Evolutionary conservation across 176 grass and related monocot genomes (phyloP), one percentile per base, ranked within the genome.

Genomic region (Musa itinerans): DNA sequence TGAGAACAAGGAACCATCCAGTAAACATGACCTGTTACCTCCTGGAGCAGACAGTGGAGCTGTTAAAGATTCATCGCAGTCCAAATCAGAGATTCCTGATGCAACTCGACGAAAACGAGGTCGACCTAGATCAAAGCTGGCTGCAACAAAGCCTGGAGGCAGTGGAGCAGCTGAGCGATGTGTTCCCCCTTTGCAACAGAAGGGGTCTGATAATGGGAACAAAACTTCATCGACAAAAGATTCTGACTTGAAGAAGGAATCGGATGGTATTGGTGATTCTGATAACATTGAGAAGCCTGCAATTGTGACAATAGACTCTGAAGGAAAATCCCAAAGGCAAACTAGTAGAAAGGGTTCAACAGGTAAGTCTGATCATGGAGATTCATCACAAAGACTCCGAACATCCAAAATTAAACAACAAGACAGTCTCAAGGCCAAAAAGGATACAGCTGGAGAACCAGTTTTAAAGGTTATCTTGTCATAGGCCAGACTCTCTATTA

Each of bases 401-500:
- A 87, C 72, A 69, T 50, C 56, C 56, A 85, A 53, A 73, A 34
- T 29, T 22, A 82, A 89, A 61, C 67, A 69, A 9, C 57, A 69
- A 49, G 76, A 86, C 78, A 76, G 75, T 50, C 16, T 23, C 10
- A 77, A 79, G 26, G 12, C 15, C 19, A 63, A 90, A n/a, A 77
- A 84, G 51, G 80, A 76, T 43, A 71, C 49, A 24, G 50, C 69
- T 65, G 71, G 71, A 3, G 83, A 92, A 55, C 69, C 75, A 15
- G 81, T 56, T 75, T 71, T 79, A 67, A 96, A 81, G 89, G 85
- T 87, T 75, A 65, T 80, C 64, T 54, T 77, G 52, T 82, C 77
- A 19, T 11, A 15, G 14, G 8, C 19, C 11, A 19, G 5, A 19
- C 11, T 70, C 43, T 10, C 12, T 50, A 16, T 70, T 20, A 12